Conservation (phyloP, 148 eudicot species). For the Linanthus parryae region DNA sequence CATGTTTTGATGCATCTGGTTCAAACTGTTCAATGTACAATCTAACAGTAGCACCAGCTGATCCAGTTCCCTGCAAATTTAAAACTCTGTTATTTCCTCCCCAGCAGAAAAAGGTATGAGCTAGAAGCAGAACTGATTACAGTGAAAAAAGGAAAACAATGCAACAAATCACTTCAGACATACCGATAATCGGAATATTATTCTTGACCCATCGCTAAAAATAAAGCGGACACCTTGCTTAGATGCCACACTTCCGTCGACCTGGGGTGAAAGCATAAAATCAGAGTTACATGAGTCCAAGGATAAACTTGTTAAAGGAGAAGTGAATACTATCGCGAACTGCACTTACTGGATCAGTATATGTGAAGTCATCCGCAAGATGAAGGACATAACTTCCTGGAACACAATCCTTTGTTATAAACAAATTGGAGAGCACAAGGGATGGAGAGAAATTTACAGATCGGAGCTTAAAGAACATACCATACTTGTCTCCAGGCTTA, state of each 20-base stretch:
- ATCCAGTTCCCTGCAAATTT: slow-evolving; percentile 83
- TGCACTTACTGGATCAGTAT: slow-evolving; percentile 84
- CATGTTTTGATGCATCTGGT: slow-evolving; percentile 78
- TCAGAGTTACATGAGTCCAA: background rate
- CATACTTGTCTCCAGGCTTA: slow-evolving; percentile 78
- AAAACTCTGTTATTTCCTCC: slow-evolving; percentile 4
- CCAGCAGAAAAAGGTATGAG: background rate
- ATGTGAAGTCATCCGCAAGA: slow-evolving; percentile 88
- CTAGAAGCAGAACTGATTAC: background rate
- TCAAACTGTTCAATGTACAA: slow-evolving; percentile 90
- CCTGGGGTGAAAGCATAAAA: slow-evolving; percentile 27
- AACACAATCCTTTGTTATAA: slow-evolving; percentile 14
- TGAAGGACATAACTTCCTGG: slow-evolving; percentile 71
- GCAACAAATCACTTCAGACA: slow-evolving; percentile 7
- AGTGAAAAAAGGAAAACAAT: background rate
- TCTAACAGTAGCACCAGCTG: slow-evolving; percentile 90
- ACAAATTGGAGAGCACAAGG: background rate
- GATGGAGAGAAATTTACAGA: background rate
- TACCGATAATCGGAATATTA: slow-evolving; percentile 86
- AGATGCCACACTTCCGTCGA: slow-evolving; percentile 85
- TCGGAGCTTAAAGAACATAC: slow-evolving; percentile 27
- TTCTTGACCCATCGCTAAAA: slow-evolving; percentile 93
- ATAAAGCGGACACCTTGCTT: slow-evolving; percentile 96
- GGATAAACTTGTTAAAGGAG: background rate
- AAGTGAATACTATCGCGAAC: background rate